phyloP scores from a whole-genome alignment of 1,284 basidiomycete genomes.

The Neonothopanus nambi region DNA sequence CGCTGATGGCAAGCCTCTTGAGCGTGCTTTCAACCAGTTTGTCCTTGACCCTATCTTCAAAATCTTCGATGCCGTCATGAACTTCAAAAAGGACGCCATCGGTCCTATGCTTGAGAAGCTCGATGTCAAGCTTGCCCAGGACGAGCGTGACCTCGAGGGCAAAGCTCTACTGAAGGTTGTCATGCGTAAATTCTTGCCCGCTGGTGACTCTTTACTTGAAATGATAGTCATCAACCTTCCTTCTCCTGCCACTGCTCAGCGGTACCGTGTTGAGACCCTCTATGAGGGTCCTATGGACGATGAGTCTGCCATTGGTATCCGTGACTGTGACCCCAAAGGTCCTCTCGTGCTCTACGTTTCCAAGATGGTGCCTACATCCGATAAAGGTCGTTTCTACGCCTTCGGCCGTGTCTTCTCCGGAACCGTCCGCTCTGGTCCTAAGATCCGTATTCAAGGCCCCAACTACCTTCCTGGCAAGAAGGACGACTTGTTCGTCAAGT shows the following conservation, averaged over 20 bases:
- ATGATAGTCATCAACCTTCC: conserved; percentile 99
- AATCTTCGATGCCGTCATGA: conserved; percentile 99
- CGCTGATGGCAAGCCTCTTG: conserved; percentile 86
- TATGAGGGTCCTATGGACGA: conserved; percentile 99
- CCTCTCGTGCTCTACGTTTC: conserved; percentile 99
- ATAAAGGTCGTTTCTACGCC: conserved; percentile 99
- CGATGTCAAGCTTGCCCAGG: conserved; percentile 86
- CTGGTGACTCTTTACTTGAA: conserved; percentile 97
- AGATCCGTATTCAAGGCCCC: conserved; percentile 99
- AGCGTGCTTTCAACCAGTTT: conserved; percentile 94
- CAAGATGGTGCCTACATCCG: conserved; percentile 99
- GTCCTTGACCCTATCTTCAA: conserved; percentile 99
- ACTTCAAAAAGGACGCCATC: conserved; percentile 97
- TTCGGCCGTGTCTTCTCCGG: conserved; percentile 99
- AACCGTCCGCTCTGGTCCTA: conserved; percentile 95
- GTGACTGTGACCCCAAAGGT: conserved; percentile 96
- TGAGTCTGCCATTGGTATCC: conserved; percentile 97
- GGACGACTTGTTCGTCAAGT: conserved; percentile 98
- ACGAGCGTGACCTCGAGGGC: conserved; percentile 95
- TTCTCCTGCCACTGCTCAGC: conserved; percentile 95
- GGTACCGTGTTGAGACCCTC: conserved; percentile 98
- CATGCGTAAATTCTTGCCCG: conserved; percentile 99
- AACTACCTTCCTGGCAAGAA: conserved; percentile 99
- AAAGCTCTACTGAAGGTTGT: conserved; percentile 97
- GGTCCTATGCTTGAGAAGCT: conserved; percentile 93